These are phyloP conservation scores for Rhizopogon vesiculosus DNA, from an alignment of 768 basidiomycete genomes.

Conservation along the genomic window DNA sequence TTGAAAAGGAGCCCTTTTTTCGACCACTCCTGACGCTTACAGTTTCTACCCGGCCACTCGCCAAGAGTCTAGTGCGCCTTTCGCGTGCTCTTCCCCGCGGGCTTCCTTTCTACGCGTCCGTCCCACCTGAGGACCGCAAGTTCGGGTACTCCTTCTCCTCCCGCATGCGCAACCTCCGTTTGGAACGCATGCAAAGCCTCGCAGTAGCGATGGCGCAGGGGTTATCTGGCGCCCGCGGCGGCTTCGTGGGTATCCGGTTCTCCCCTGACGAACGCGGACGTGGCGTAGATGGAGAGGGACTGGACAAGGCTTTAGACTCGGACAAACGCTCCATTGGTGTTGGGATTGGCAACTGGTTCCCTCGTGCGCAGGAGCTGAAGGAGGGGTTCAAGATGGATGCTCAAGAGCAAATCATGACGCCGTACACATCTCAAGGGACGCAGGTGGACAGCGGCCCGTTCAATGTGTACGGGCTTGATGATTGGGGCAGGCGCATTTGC, in stretches of 20 bases:
- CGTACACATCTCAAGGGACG: not conserved
- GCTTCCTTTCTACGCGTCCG: conserved; percentile 28
- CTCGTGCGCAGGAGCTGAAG: conserved; percentile 16
- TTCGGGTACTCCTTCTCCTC: conserved; percentile 23
- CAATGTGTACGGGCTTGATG: conserved; percentile 23
- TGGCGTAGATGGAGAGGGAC: conserved; percentile 32
- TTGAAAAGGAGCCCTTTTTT: conserved; percentile 31
- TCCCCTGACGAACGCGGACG: conserved; percentile 24
- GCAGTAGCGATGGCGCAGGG: conserved; percentile 22
- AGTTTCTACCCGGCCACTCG: conserved; percentile 38
- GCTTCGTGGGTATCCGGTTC: conserved; percentile 33
- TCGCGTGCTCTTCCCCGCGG: conserved; percentile 28
- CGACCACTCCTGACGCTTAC: conserved; percentile 37
- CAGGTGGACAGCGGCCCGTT: conserved; percentile 5
- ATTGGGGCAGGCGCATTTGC: conserved; percentile 18
- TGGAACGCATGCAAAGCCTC: conserved; percentile 29
- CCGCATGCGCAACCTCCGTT: conserved; percentile 30
- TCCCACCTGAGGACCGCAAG: conserved; percentile 30
- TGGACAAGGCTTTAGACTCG: conserved; percentile 25
- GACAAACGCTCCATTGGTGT: conserved; percentile 29
- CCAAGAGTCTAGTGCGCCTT: conserved; percentile 29
- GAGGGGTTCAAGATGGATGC: conserved; percentile 11
- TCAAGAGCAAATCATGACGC: conserved; percentile 11
- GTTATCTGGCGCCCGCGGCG: conserved; percentile 33
- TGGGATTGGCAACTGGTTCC: conserved; percentile 31